These are phyloP conservation scores for Candida buenavistaensis DNA, from an alignment of 1,139 yeast species.

Conservation along the genomic window DNA sequence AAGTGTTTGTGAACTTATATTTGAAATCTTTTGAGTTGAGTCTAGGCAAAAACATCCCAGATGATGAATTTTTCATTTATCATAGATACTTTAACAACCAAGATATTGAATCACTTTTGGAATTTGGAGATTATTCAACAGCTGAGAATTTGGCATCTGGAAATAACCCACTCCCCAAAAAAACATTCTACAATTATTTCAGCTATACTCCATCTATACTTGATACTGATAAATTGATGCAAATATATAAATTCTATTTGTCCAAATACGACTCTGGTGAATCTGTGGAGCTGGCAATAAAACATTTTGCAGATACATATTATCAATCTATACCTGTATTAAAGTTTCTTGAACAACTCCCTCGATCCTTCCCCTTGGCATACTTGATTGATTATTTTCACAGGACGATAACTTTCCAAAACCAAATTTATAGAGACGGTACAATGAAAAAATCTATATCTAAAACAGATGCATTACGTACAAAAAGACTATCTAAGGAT, in stretches of 20 bases:
- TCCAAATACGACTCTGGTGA: slow-evolving; percentile 12
- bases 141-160: slow-evolving; percentile 36
- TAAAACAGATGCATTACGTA: slow-evolving; percentile 24
- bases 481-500: slow-evolving; percentile 16
- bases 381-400: slow-evolving; percentile 30
- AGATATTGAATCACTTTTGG: slow-evolving; percentile 7
- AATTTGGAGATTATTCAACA: slow-evolving; percentile 28
- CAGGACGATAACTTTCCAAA: slow-evolving; percentile 22
- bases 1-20: slow-evolving; percentile 28
- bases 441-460: slow-evolving; percentile 28
- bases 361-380: slow-evolving; percentile 32
- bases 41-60: neutral
- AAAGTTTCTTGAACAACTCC: slow-evolving; percentile 31
- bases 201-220: neutral
- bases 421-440: slow-evolving; percentile 20
- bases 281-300: slow-evolving; percentile 22
- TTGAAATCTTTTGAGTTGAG: slow-evolving; percentile 33
- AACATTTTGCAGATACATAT: slow-evolving; percentile 31
- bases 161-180: slow-evolving; percentile 23
- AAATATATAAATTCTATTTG: slow-evolving; percentile 25
- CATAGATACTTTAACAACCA: slow-evolving; percentile 9
- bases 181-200: slow-evolving; percentile 18
- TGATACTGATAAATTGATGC: slow-evolving; percentile 12
- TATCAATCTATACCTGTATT: slow-evolving; percentile 23
- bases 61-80: slow-evolving; percentile 9